Percentiles rank a stretch among this genome's conserved stretches.
These are phyloP conservation scores for Hypoxylon lienhwacheense DNA, from an alignment of 495 filamentous ascomycete genomes.

Conservation along the genomic window DNA sequence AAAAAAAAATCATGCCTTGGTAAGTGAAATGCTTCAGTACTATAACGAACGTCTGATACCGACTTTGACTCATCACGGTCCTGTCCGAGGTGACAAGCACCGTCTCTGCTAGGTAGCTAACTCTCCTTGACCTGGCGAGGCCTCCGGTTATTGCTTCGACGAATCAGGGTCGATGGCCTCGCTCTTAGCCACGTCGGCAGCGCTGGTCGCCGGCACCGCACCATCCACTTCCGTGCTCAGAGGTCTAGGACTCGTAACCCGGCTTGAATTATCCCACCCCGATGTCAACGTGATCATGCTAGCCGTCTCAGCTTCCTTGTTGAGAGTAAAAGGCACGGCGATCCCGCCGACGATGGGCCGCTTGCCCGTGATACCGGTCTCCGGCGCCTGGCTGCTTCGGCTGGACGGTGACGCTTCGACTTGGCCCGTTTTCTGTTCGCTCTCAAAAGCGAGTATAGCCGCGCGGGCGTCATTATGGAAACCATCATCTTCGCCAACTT, in stretches of 20 bases:
- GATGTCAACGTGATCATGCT: conserved; percentile 58
- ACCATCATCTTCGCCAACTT: conserved; percentile 31
- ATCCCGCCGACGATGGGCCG: conserved; percentile 52
- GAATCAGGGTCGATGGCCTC: conserved; percentile 15
- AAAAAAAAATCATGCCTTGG: conserved; percentile 7
- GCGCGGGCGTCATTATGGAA: conserved; percentile 41
- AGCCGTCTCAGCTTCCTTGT: conserved; percentile 52
- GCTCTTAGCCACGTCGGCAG: conserved; percentile 10
- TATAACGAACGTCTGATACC: conserved; percentile 46
- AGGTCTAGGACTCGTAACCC: conserved; percentile 33
- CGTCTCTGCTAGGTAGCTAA: conserved; percentile 1
- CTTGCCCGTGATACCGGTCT: conserved; percentile 49
- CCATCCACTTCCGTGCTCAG: conserved; percentile 13
- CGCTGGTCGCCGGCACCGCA: conserved; percentile 4
- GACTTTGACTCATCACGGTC: conserved; percentile 21
- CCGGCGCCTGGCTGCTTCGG: conserved; percentile 23
- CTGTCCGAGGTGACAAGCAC: conserved; percentile 3
- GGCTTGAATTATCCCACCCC: conserved; percentile 30
- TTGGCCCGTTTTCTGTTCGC: conserved; percentile 28
- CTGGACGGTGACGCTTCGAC: conserved; percentile 7
- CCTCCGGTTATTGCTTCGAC: background rate
- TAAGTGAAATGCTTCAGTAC: conserved; percentile 42
- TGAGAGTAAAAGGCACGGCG: conserved; percentile 55
- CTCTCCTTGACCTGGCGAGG: background rate
- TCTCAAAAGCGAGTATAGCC: conserved; percentile 35